Conservation (phyloP, 164 flowering plant genomes). For the Hamamelis virginiana region DNA sequence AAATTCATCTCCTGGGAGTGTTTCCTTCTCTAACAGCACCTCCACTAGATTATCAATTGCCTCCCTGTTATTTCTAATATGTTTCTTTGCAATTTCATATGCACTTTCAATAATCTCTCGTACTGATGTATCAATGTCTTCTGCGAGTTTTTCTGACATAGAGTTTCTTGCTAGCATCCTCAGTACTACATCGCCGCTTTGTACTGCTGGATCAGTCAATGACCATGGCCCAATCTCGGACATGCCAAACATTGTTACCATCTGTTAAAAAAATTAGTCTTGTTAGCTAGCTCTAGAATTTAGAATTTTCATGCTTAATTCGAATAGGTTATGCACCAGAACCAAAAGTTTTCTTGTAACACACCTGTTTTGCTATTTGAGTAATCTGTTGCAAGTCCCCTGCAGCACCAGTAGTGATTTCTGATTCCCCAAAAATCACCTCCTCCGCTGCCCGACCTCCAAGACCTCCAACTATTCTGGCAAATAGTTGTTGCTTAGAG, state of each 20-base stretch:
- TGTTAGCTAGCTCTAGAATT: neutral
- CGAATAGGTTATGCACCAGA: too few relatives aligned
- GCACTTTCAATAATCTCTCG: conserved; percentile 34
- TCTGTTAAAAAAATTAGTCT: conserved; percentile 23
- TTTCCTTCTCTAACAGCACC: conserved; percentile 68
- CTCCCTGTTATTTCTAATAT: conserved; percentile 41
- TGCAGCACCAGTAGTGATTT: conserved; percentile 56
- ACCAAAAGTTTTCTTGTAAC: neutral
- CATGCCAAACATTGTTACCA: conserved; percentile 57
- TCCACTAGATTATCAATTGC: conserved; percentile 72
- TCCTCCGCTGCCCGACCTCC: conserved; percentile 68
- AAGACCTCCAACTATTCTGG: conserved; percentile 53
- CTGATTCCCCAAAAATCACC: conserved; percentile 49
- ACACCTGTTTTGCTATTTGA: conserved; percentile 48
- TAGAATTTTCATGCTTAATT: neutral
- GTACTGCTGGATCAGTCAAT: conserved; percentile 41
- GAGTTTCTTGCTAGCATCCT: conserved; percentile 51
- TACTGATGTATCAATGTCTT: conserved; percentile 48
- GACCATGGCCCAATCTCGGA: conserved; percentile 62
- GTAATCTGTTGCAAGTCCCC: conserved; percentile 55
- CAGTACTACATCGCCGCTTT: conserved; percentile 49
- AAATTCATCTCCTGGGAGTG: conserved; percentile 72
- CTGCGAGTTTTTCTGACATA: conserved; percentile 61
- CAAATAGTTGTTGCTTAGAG: conserved; percentile 48
- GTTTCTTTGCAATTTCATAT: conserved; percentile 47